Evolutionary conservation across 2,329 filamentous ascomycete genomes (phyloP).

Genomic region (Dryadomyces sulphureus): DNA sequence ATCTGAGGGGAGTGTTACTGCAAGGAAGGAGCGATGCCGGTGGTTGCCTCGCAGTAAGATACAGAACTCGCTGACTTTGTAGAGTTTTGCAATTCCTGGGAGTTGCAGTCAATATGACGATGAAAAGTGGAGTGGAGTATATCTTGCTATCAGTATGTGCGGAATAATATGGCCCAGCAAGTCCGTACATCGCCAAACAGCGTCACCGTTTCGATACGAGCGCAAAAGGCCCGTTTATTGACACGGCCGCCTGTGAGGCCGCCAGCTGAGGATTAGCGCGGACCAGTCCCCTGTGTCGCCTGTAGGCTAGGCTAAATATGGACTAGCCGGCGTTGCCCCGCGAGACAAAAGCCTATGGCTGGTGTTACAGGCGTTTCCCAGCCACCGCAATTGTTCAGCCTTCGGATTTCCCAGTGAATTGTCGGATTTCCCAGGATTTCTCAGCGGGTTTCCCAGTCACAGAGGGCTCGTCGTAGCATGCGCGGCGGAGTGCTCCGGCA

Average conservation of each 20-base stretch:
- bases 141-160: too few relatives aligned
- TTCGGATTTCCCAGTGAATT: too few relatives aligned
- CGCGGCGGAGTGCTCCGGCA: too few relatives aligned
- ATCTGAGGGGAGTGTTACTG: slow-evolving; percentile 10
- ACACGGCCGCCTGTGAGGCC: slow-evolving; percentile 8
- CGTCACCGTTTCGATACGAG: neutral
- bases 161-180: too few relatives aligned
- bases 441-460: too few relatives aligned
- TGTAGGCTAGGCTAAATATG: slow-evolving; percentile 4
- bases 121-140: too few relatives aligned
- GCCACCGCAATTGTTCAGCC: neutral
- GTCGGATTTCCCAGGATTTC: too few relatives aligned
- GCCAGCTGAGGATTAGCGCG: slow-evolving; percentile 7
- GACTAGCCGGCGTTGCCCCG: slow-evolving; percentile 11
- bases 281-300: neutral
- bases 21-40: slow-evolving; percentile 8
- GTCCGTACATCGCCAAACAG: neutral
- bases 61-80: too few relatives aligned
- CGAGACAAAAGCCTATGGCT: slow-evolving; percentile 4
- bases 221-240: slow-evolving; percentile 10
- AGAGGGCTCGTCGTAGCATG: too few relatives aligned
- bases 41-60: too few relatives aligned
- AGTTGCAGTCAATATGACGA: too few relatives aligned
- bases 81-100: too few relatives aligned
- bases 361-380: neutral